These are phyloP conservation scores for Obba rivulosa DNA, from an alignment of 768 basidiomycete species.

Conservation along the genomic window DNA sequence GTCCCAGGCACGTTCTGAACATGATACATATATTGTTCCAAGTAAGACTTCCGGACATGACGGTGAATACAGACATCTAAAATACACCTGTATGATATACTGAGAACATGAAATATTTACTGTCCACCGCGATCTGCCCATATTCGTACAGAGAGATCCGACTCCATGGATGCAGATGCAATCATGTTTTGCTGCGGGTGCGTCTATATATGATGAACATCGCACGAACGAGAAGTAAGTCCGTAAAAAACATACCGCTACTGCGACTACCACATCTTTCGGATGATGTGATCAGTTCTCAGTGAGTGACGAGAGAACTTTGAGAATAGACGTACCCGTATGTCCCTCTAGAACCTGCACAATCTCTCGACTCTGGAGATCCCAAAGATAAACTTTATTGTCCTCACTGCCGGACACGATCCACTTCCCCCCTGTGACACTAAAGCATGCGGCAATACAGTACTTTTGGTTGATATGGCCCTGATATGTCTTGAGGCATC, in stretches of 20 bases:
- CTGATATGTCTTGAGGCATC: slow-evolving; percentile 84
- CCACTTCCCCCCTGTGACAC: slow-evolving; percentile 83
- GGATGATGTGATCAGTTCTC: too few relatives aligned
- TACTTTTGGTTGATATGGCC: slow-evolving; percentile 82
- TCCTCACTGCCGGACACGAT: slow-evolving; percentile 92
- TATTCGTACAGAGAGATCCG: slow-evolving; percentile 75
- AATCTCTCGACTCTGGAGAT: slow-evolving; percentile 80
- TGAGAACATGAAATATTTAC: too few relatives aligned
- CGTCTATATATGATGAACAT: slow-evolving; percentile 41
- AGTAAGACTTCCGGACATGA: too few relatives aligned
- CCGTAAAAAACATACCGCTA: slow-evolving; percentile 46
- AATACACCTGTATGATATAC: too few relatives aligned
- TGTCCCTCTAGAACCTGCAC: slow-evolving; percentile 79
- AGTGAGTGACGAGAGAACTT: neutral
- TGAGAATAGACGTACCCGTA: slow-evolving; percentile 23
- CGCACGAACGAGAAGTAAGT: slow-evolving; percentile 5
- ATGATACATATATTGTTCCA: too few relatives aligned
- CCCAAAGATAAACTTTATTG: slow-evolving; percentile 86
- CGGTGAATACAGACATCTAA: too few relatives aligned
- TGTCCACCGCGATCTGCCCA: slow-evolving; percentile 57
- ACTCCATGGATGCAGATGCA: slow-evolving; percentile 81
- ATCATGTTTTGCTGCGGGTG: slow-evolving; percentile 86
- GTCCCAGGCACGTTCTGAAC: too few relatives aligned
- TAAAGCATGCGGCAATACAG: slow-evolving; percentile 81
- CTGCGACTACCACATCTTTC: slow-evolving; percentile 68